Evolutionary conservation across 257 asterid genomes (phyloP).

Genomic region (Eustoma russellianum): DNA sequence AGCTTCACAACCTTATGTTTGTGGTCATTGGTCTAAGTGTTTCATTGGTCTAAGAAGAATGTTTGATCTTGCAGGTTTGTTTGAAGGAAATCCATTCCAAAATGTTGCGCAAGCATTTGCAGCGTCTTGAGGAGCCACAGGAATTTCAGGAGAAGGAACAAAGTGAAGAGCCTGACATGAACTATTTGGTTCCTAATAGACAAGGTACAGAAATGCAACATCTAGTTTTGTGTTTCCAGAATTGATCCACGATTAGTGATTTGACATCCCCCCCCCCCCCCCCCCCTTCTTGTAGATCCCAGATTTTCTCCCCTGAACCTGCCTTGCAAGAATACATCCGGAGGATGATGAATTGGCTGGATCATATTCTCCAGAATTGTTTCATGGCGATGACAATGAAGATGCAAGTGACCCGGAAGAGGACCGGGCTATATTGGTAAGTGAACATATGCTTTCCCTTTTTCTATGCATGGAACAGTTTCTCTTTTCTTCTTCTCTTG

Average conservation of each 20-base stretch:
- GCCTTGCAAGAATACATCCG: slow-evolving; percentile 30
- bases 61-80: slow-evolving; percentile 48
- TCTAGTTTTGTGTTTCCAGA: slow-evolving; percentile 7
- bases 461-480: no score
- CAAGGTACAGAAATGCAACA: slow-evolving; percentile 21
- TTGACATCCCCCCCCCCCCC: slow-evolving; percentile 2
- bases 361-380: slow-evolving; percentile 70
- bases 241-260: slow-evolving; percentile 8
- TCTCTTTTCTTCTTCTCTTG: neutral
- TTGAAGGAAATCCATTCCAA: slow-evolving; percentile 84
- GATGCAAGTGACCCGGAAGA: slow-evolving; percentile 91
- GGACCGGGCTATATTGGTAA: slow-evolving; percentile 76
- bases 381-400: slow-evolving; percentile 76
- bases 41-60: slow-evolving; percentile 9
- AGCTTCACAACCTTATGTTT: no score
- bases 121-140: slow-evolving; percentile 48
- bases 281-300: slow-evolving; percentile 20
- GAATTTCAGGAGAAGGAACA: slow-evolving; percentile 28
- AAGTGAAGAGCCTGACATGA: slow-evolving; percentile 27
- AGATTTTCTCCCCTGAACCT: slow-evolving; percentile 39
- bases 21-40: no score
- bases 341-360: slow-evolving; percentile 57
- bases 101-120: slow-evolving; percentile 65
- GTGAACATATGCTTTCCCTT: neutral
- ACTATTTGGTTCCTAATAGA: slow-evolving; percentile 32